Evolutionary conservation across 1,139 yeast species (phyloP).

Genomic region (Candida smagusa): DNA sequence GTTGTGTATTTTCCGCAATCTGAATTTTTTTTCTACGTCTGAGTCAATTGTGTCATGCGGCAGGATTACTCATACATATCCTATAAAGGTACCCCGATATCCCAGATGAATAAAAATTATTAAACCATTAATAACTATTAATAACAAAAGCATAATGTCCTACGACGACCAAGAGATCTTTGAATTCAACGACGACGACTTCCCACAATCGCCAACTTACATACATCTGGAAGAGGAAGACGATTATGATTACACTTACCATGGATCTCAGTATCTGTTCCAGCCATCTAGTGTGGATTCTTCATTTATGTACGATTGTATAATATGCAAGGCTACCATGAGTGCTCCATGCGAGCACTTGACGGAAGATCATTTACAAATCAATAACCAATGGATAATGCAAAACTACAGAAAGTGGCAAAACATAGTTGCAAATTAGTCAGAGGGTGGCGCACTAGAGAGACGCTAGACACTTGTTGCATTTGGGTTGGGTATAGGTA

Average conservation of each 20-base stretch:
- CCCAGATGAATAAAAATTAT: background rate
- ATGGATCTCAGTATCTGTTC: constrained; percentile 4
- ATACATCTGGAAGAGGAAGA: constrained; percentile 11
- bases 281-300: constrained; percentile 8
- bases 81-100: constrained; percentile 1
- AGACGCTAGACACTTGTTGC: background rate
- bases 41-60: constrained; percentile 6
- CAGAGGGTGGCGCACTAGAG: background rate
- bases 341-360: constrained; percentile 15
- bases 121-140: background rate
- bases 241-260: constrained; percentile 10
- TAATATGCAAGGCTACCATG: constrained; percentile 18
- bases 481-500: background rate
- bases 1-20: constrained; percentile 5
- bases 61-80: constrained; percentile 3
- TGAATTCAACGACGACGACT: constrained; percentile 15
- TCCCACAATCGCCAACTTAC: constrained; percentile 15
- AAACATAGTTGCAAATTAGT: constrained; percentile 1
- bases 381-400: constrained; percentile 17
- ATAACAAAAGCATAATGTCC: constrained; percentile 1
- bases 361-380: constrained; percentile 11
- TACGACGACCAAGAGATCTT: constrained; percentile 15
- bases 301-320: constrained; percentile 18
- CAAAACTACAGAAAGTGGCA: constrained; percentile 22
- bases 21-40: constrained; percentile 1